phyloP scores from a whole-genome alignment of 2,329 filamentous ascomycete genomes.

The Aspergillus ruber region DNA sequence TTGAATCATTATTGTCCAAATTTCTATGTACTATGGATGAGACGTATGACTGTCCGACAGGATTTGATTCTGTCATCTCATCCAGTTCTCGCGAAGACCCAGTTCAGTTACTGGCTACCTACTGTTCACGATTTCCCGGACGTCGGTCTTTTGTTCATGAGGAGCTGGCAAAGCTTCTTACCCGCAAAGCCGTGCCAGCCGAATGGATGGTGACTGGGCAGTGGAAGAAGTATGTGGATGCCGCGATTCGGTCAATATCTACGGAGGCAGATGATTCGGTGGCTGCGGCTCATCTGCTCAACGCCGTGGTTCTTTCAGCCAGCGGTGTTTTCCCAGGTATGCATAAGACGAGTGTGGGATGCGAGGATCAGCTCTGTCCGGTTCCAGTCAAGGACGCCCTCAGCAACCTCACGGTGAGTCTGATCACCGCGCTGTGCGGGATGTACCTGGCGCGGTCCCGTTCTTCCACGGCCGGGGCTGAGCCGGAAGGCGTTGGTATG shows the following conservation, averaged over 20 bases:
- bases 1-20: slow-evolving; percentile 27
- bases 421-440: slow-evolving; percentile 30
- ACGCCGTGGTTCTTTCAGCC: slow-evolving; percentile 28
- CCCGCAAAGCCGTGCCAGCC: slow-evolving; percentile 25
- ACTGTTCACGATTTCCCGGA: slow-evolving; percentile 15
- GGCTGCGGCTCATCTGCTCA: slow-evolving; percentile 25
- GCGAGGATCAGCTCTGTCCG: slow-evolving; percentile 18
- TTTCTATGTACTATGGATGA: slow-evolving; percentile 21
- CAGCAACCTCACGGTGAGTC: slow-evolving; percentile 30
- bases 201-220: slow-evolving; percentile 37
- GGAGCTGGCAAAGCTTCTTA: slow-evolving; percentile 30
- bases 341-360: slow-evolving; percentile 11
- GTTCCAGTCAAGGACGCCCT: slow-evolving; percentile 30
- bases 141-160: slow-evolving; percentile 26
- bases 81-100: slow-evolving; percentile 18
- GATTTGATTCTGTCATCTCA: slow-evolving; percentile 17
- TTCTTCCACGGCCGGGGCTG: slow-evolving; percentile 13
- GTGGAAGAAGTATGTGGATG: slow-evolving; percentile 31
- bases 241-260: slow-evolving; percentile 32
- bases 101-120: slow-evolving; percentile 25
- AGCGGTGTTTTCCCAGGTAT: slow-evolving; percentile 10
- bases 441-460: slow-evolving; percentile 32
- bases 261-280: slow-evolving; percentile 27
- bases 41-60: slow-evolving; percentile 21
- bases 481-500: slow-evolving; percentile 10